Base-by-base conservation (phyloP, 1,284 basidiomycete species). In the Tilletia walkeri region DNA sequence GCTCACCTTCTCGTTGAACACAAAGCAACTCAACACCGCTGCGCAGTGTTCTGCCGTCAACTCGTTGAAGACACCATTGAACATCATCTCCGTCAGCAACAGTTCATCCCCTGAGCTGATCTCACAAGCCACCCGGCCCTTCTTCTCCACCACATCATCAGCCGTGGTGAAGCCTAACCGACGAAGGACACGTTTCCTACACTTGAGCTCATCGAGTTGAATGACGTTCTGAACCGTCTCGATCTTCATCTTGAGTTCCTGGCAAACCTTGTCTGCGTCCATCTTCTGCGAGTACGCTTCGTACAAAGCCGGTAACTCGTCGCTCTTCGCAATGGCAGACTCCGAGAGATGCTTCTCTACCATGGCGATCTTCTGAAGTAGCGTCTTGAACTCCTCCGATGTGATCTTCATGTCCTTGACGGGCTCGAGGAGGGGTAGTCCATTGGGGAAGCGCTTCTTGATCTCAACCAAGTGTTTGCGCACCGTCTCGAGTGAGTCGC, bases 51-150 rank as follows among this genome's bases (percentile, higher is more conserved):
- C 94, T 0, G 96, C 95, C 0, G 88, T 86, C 50, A 99, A 85
- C 2, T 91, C 85, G 81, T 97, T 97, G 87, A 99, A 99, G 3
- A 90, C 91, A 68, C 95, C 95, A 76, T 96, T 94, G 87, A 99
- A 99, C 76, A 99, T 92, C 83, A 99, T 88, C 84, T 99, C 96
- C 0, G 96, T 99, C 72, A 99, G 87, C 39, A 99, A 87, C 65
- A 99, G 85, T 85, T 99, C 96, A 82, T 99, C 96, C 14, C 96
- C 96, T 0, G 95, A 92, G 78, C 91, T 94, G 84, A 99, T 98
- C 86, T 99, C 96, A 84, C 96, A 99, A 18, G 96, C 96, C 0
- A 99, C 96, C 56, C 96, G 88, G 0, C 96, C 96, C 85, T 99
- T 99, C 88, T 95, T 91, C 83, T 98, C 95, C 14, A 98, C 94